A percentile compares a stretch with the other conserved stretches of the same genome.
phyloP scores from a whole-genome alignment of 2,329 filamentous ascomycete genomes.

The Colletotrichum coccodes region DNA sequence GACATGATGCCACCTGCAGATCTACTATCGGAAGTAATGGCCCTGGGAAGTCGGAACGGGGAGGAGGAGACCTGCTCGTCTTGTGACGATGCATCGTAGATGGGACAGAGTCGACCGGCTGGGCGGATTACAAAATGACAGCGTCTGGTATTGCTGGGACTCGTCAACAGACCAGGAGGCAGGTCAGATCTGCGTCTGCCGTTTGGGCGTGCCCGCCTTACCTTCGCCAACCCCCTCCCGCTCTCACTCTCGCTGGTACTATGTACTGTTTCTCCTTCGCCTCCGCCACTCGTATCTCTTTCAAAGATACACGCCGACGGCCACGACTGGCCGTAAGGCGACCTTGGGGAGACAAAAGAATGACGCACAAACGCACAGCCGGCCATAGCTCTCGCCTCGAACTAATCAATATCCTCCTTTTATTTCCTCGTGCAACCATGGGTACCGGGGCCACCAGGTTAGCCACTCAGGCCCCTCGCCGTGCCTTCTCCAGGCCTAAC shows the following conservation, averaged over 20 bases:
- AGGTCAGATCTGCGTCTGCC: not conserved
- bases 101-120: slow-evolving; percentile 12
- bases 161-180: not conserved
- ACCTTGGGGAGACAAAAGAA: slow-evolving; percentile 15
- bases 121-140: not conserved
- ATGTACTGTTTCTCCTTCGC: slow-evolving; percentile 1
- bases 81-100: slow-evolving; percentile 14
- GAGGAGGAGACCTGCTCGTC: not conserved
- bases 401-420: slow-evolving; percentile 27
- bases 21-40: slow-evolving; percentile 66
- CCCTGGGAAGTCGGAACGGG: not conserved
- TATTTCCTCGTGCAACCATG: slow-evolving; percentile 16
- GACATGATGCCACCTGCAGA: slow-evolving; percentile 47
- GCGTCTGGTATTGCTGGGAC: not conserved
- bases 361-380: slow-evolving; percentile 23
- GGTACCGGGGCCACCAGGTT: slow-evolving; percentile 7
- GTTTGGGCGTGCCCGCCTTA: slow-evolving; percentile 4
- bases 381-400: slow-evolving; percentile 24
- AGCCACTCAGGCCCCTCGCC: slow-evolving; percentile 11
- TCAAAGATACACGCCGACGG: not conserved
- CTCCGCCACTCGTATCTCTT: not conserved
- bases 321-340: slow-evolving; percentile 18
- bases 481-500: not conserved
- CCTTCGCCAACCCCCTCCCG: not conserved
- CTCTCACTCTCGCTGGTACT: slow-evolving; percentile 18